These are phyloP conservation scores for Brassica incana DNA, from an alignment of 345 rosid genomes.

Conservation along the genomic window DNA sequence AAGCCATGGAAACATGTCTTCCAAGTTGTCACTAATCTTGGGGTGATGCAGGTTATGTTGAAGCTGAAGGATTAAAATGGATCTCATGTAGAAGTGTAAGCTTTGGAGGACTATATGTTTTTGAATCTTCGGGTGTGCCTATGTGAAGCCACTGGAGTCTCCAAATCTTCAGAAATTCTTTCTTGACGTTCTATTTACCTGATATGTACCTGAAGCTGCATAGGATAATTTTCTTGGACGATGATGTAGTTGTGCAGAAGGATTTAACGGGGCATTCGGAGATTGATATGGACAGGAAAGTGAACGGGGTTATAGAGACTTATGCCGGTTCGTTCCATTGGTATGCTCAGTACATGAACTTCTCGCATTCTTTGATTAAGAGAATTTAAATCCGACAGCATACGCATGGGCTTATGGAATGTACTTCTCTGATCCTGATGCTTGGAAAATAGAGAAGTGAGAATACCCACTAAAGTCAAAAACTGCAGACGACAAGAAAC, in stretches of 20 bases:
- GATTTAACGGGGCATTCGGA: slow-evolving; percentile 91
- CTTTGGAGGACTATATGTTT: slow-evolving; percentile 89
- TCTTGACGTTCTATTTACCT: slow-evolving; percentile 91
- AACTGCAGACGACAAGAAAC: slow-evolving; percentile 46
- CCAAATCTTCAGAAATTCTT: slow-evolving; percentile 84
- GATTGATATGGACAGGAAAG: slow-evolving; percentile 38
- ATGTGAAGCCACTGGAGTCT: slow-evolving; percentile 87
- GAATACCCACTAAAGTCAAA: slow-evolving; percentile 95
- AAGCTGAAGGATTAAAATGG: slow-evolving; percentile 85
- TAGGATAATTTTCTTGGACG: slow-evolving; percentile 84
- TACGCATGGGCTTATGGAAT: slow-evolving; percentile 99
- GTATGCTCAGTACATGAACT: slow-evolving; percentile 93
- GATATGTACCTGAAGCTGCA: slow-evolving; percentile 92
- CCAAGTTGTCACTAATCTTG: slow-evolving; percentile 93
- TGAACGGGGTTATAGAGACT: slow-evolving; percentile 51
- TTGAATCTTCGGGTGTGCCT: slow-evolving; percentile 91
- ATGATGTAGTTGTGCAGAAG: slow-evolving; percentile 95
- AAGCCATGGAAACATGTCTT: slow-evolving; percentile 95
- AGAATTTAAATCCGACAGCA: slow-evolving; percentile 91
- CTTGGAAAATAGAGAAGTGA: slow-evolving; percentile 96
- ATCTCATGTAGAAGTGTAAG: slow-evolving; percentile 90
- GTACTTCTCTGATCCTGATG: slow-evolving; percentile 98
- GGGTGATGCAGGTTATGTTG: slow-evolving; percentile 99
- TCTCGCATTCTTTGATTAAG: slow-evolving; percentile 92
- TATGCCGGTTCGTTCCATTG: slow-evolving; percentile 96